These are phyloP conservation scores for Aspergillus neotritici DNA, from an alignment of 2,329 filamentous ascomycete genomes.

Conservation along the genomic window DNA sequence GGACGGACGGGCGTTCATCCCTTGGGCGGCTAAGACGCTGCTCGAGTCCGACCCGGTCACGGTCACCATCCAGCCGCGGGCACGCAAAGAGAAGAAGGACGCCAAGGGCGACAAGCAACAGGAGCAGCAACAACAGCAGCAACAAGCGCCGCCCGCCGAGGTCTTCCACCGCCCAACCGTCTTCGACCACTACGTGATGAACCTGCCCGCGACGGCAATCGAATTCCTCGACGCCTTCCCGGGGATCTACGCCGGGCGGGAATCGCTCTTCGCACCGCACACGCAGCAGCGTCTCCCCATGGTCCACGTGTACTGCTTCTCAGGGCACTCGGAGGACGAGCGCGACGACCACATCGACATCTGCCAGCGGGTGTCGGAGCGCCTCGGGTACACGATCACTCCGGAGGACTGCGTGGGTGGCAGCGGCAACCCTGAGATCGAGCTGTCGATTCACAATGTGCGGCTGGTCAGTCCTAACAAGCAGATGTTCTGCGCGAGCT, in stretches of 20 bases:
- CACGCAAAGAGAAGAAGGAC: conserved; percentile 18
- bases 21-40: conserved; percentile 56
- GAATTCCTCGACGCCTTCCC: conserved; percentile 73
- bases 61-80: conserved; percentile 42
- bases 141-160: conserved; percentile 20
- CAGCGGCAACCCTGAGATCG: conserved; percentile 54
- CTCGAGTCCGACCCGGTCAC: conserved; percentile 46
- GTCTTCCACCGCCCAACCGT: conserved; percentile 53
- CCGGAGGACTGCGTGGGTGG: conserved; percentile 46
- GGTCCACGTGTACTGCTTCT: conserved; percentile 94
- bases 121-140: conserved; percentile 29
- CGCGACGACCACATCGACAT: conserved; percentile 55
- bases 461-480: conserved; percentile 89
- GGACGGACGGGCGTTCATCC: conserved; percentile 79
- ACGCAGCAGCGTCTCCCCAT: conserved; percentile 63
- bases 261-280: conserved; percentile 59
- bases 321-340: conserved; percentile 71
- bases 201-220: conserved; percentile 83
- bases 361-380: conserved; percentile 59
- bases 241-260: conserved; percentile 70
- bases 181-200: conserved; percentile 96
- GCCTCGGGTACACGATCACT: conserved; percentile 55
- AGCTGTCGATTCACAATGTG: conserved; percentile 58
- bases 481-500: conserved; percentile 93
- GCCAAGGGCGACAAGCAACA: conserved; percentile 16